These are phyloP conservation scores for Beauveria varroae DNA, from an alignment of 2,329 filamentous ascomycete genomes.

Conservation along the genomic window DNA sequence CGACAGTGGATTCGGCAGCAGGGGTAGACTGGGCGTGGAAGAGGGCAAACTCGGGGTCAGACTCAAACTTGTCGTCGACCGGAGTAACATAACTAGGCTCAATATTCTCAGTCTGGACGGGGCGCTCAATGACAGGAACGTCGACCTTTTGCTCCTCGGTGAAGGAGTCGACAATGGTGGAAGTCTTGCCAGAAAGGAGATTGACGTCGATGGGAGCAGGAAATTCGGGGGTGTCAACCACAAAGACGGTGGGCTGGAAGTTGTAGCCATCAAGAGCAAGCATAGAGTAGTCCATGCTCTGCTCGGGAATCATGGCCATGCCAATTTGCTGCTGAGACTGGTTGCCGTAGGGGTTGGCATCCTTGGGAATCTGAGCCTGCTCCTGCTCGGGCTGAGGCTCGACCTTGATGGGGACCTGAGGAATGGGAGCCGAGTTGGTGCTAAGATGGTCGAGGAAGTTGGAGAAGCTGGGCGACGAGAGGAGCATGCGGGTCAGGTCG, in stretches of 20 bases:
- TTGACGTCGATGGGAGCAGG: slow-evolving; percentile 53
- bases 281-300: slow-evolving; percentile 65
- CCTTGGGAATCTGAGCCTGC: slow-evolving; percentile 52
- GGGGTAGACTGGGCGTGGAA: slow-evolving; percentile 40
- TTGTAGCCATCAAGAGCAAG: slow-evolving; percentile 55
- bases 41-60: slow-evolving; percentile 54
- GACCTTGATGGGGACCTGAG: slow-evolving; percentile 32
- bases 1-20: slow-evolving; percentile 25
- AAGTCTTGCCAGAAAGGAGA: slow-evolving; percentile 64
- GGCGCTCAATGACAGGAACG: slow-evolving; percentile 44
- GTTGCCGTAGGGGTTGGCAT: slow-evolving; percentile 53
- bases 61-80: slow-evolving; percentile 51
- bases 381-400: slow-evolving; percentile 35
- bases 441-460: slow-evolving; percentile 69
- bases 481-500: slow-evolving; percentile 72
- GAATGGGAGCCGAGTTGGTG: slow-evolving; percentile 44
- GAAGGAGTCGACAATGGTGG: slow-evolving; percentile 43
- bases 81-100: slow-evolving; percentile 20
- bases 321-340: slow-evolving; percentile 60
- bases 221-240: slow-evolving; percentile 64
- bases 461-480: slow-evolving; percentile 74
- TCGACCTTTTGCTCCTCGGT: slow-evolving; percentile 48
- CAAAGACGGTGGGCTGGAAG: slow-evolving; percentile 65
- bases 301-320: slow-evolving; percentile 79
- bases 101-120: slow-evolving; percentile 28